Percentiles rank a stretch among this genome's conserved stretches.
phyloP scores from a whole-genome alignment of 768 basidiomycete species.

The Exsudoporus frostii region DNA sequence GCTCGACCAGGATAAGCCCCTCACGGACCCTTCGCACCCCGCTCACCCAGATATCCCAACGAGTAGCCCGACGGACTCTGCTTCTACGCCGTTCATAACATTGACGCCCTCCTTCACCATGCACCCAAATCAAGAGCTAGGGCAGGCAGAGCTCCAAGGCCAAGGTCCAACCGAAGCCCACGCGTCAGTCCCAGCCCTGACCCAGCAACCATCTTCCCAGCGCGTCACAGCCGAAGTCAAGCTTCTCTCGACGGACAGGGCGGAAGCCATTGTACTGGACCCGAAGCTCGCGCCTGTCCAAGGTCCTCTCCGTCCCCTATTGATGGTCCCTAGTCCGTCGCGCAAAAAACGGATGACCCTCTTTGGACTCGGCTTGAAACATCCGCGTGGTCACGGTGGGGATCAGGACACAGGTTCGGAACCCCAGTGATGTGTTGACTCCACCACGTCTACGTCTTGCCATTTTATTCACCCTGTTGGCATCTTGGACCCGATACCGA shows the following conservation, averaged over 20 bases:
- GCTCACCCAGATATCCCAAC: constrained; percentile 1
- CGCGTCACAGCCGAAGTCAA: constrained; percentile 16
- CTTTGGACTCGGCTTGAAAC: constrained; percentile 22
- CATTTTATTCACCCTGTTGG: background rate
- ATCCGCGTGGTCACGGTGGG: background rate
- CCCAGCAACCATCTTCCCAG: constrained; percentile 6
- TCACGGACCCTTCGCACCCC: constrained; percentile 5
- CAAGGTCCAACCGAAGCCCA: background rate
- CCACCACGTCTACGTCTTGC: background rate
- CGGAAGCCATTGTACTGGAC: constrained; percentile 26
- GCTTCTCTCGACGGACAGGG: constrained; percentile 23
- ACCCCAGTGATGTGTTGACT: background rate
- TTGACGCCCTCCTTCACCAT: constrained; percentile 15
- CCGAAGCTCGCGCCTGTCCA: constrained; percentile 34
- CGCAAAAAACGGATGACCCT: constrained; percentile 15
- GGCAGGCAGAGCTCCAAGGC: background rate
- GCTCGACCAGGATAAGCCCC: constrained; percentile 17
- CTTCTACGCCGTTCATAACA: constrained; percentile 13
- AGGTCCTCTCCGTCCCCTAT: constrained; percentile 30
- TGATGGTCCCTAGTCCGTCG: constrained; percentile 19
- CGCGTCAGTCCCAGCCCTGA: background rate
- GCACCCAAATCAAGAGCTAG: background rate
- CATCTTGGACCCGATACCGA: background rate
- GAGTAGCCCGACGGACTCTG: constrained; percentile 10
- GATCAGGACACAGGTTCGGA: background rate